phyloP scores from a whole-genome alignment of 163 green algal species.

The Scenedesmus sp. region DNA sequence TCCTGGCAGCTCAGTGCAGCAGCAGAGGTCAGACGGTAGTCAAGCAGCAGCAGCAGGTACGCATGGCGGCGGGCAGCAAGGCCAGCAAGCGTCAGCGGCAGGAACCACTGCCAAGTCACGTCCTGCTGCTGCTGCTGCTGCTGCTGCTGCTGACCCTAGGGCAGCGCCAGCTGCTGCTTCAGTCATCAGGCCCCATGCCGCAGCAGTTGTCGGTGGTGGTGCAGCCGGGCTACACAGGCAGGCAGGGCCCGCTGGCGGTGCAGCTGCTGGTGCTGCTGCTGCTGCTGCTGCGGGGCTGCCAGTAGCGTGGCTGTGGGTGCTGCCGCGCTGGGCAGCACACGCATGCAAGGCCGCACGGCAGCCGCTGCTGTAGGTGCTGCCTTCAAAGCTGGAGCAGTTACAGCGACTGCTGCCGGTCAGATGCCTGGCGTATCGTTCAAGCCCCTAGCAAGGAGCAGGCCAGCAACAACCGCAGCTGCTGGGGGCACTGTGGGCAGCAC shows the following conservation, averaged over 20 bases:
- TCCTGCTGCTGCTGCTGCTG: neutral
- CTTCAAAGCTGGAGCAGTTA: neutral
- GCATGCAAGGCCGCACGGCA: neutral
- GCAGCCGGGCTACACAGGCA: neutral
- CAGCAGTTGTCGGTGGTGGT: neutral
- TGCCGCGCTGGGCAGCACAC: neutral
- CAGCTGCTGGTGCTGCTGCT: conserved; percentile 8
- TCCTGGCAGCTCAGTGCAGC: neutral
- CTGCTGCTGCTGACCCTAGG: conserved; percentile 19
- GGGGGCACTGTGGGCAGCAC: neutral
- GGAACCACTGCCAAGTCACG: neutral
- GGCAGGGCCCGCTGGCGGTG: conserved; percentile 1
- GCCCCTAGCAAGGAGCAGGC: neutral
- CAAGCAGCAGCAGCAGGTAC: neutral
- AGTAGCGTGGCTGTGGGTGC: neutral
- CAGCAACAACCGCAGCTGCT: neutral
- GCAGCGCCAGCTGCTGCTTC: conserved; percentile 28
- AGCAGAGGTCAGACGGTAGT: neutral
- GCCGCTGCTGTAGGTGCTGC: neutral
- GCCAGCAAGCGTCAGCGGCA: neutral
- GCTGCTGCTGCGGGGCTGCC: neutral
- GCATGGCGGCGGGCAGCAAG: neutral
- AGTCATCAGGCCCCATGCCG: neutral
- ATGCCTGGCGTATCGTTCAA: neutral
- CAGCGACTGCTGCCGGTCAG: neutral